Percentiles rank a stretch among this genome's conserved stretches.
These are phyloP conservation scores for Macrotyloma uniflorum DNA, from an alignment of 306 rosid genomes.

Conservation along the genomic window DNA sequence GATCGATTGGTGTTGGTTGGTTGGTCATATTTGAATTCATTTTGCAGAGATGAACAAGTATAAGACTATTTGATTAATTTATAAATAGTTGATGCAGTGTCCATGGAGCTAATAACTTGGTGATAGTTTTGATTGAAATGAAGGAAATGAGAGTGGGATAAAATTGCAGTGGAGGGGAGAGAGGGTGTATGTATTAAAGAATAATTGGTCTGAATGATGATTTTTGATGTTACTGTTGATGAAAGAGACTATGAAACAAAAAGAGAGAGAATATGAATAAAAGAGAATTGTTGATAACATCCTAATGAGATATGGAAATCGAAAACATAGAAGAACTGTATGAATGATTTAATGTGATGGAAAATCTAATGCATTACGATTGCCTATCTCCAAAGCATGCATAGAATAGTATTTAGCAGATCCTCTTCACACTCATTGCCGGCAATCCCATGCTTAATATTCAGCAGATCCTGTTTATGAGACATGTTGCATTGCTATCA, in stretches of 20 bases:
- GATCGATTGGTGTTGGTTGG: too few species aligned
- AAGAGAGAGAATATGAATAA: background rate
- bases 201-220: background rate
- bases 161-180: too few species aligned
- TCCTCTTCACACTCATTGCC: constrained; percentile 47
- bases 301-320: constrained; percentile 50
- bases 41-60: too few species aligned
- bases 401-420: constrained; percentile 28
- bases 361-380: constrained; percentile 48
- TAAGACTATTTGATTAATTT: too few species aligned
- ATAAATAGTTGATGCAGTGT: too few species aligned
- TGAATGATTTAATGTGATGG: constrained; percentile 35
- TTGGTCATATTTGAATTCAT: too few species aligned
- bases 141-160: too few species aligned
- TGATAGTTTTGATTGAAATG: too few species aligned
- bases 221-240: background rate
- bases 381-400: constrained; percentile 44
- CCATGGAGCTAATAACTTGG: too few species aligned
- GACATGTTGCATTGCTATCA: constrained; percentile 35
- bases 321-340: constrained; percentile 37
- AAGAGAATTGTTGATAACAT: constrained; percentile 34
- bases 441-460: constrained; percentile 34
- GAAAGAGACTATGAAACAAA: background rate
- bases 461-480: constrained; percentile 43
- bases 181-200: too few species aligned